Evolutionary conservation across 1,284 basidiomycete species (phyloP), one percentile per base, ranked within the genome.

Genomic region (Ustilago sp.): DNA sequence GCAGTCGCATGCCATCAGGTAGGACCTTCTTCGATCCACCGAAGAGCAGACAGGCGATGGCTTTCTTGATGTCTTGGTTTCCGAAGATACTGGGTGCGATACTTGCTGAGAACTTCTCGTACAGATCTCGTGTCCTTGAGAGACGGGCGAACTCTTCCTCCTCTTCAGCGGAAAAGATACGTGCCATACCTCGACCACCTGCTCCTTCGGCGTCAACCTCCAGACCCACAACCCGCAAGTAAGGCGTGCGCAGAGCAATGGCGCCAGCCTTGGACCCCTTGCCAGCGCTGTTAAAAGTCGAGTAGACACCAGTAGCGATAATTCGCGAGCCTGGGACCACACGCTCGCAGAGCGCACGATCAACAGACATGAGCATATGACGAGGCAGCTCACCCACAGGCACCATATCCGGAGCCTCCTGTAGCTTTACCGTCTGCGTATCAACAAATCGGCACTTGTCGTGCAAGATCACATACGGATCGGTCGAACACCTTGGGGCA

Each of bases 401-500:
- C 0, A 99, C 97, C 94, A 98, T 98, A 86, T 99, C 97, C 0
- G 97, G 97, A 8, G 96, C 95, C 87, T 99, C 97, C 87, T 99
- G 97, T 15, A 99, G 90, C 87, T 99, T 99, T 81, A 99, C 90
- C 8, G 91, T 93, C 87, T 99, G 97, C 81, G 95, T 94, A 86
- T 99, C 97, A 34, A 96, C 92, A 86, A 99, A 99, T 4, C 90
- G 89, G 59, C 94, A 99, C 87, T 94, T 94, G 62, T 95, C 93
- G 87, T 99, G 97, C 12, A 99, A 89, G 81, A 99, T 97, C 54
- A 96, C 89, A 87, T 95, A 99, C 0, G 97, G 97, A 85, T 99
- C 97, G 62, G 98, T 88, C 0, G 95, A 94, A 84, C 97, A 99
- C 67, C 94, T 92, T 80, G 97, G 97, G 84, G 92, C 90, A 32